Percentiles rank a stretch among this genome's conserved stretches.
phyloP scores from a whole-genome alignment of 805 yeast genomes.

The Grigorovia yakushimaensis region DNA sequence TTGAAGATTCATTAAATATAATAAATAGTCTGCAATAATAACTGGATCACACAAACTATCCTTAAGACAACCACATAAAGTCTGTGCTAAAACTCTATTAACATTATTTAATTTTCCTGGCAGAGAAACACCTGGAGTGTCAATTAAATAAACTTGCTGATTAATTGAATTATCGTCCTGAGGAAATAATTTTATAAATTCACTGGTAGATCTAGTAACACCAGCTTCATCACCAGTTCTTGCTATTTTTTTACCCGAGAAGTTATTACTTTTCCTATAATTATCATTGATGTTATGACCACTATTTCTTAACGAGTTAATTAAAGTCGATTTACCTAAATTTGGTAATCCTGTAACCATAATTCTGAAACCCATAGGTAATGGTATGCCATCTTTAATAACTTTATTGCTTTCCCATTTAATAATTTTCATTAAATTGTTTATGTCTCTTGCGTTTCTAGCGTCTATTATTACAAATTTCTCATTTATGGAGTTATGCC shows the following conservation, averaged over 20 bases:
- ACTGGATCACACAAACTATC: slow-evolving; percentile 68
- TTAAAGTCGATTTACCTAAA: slow-evolving; percentile 88
- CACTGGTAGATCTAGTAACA: slow-evolving; percentile 72
- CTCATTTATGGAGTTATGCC: slow-evolving; percentile 39
- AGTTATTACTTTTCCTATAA: slow-evolving; percentile 9
- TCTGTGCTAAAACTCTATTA: slow-evolving; percentile 64
- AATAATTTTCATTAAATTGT: slow-evolving; percentile 40
- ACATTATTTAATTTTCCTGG: slow-evolving; percentile 51
- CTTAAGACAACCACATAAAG: slow-evolving; percentile 68
- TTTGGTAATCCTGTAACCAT: slow-evolving; percentile 93
- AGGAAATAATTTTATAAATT: slow-evolving; percentile 50
- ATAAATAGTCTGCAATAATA: slow-evolving; percentile 74
- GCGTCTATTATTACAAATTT: slow-evolving; percentile 50
- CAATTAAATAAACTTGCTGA: slow-evolving; percentile 55
- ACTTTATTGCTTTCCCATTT: slow-evolving; percentile 33
- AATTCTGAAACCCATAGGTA: slow-evolving; percentile 73
- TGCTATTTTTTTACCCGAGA: slow-evolving; percentile 51
- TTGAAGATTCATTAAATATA: slow-evolving; percentile 62
- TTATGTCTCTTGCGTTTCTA: slow-evolving; percentile 41
- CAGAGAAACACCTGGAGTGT: slow-evolving; percentile 87
- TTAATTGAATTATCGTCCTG: slow-evolving; percentile 17
- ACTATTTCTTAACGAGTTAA: slow-evolving; percentile 57
- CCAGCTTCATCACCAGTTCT: slow-evolving; percentile 84
- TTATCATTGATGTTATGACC: slow-evolving; percentile 9
- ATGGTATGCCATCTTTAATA: slow-evolving; percentile 41